A percentile compares a stretch with the other conserved stretches of the same genome.
These are phyloP conservation scores for Sanghuangporus weigelae DNA, from an alignment of 1,284 basidiomycete species.

Conservation along the genomic window DNA sequence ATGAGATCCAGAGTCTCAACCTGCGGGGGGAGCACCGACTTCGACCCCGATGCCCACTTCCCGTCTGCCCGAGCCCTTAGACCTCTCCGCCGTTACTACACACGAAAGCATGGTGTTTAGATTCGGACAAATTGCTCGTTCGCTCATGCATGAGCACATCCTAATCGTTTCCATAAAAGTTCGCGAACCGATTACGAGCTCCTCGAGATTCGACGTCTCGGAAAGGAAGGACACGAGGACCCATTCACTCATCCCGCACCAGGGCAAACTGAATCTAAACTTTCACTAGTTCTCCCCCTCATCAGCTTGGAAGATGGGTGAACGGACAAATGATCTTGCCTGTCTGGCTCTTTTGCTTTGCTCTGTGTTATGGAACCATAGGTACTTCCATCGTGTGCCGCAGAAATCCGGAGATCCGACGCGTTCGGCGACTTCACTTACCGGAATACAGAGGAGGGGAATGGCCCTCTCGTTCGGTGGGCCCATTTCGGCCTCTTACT, in stretches of 20 bases:
- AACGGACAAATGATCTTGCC: not conserved
- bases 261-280: conserved; percentile 53
- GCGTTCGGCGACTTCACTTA: conserved; percentile 35
- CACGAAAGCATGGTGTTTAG: conserved; percentile 35
- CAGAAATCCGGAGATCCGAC: conserved; percentile 37
- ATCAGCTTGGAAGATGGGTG: not conserved
- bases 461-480: conserved; percentile 64
- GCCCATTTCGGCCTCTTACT: conserved; percentile 8
- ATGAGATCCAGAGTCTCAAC: not conserved
- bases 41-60: not conserved
- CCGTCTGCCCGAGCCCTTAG: conserved; percentile 33
- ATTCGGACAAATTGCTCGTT: conserved; percentile 44
- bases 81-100: conserved; percentile 38
- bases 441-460: conserved; percentile 59
- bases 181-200: conserved; percentile 41
- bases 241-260: conserved; percentile 73
- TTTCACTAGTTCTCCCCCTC: conserved; percentile 7
- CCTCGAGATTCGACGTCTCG: conserved; percentile 67
- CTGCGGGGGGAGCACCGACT: not conserved
- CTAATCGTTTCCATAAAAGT: conserved; percentile 34
- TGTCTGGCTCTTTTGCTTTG: not conserved
- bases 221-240: conserved; percentile 55
- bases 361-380: conserved; percentile 30
- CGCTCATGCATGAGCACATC: conserved; percentile 42
- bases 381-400: conserved; percentile 73